phyloP scores from a whole-genome alignment of 192 early-diverging fungal genomes.

The Rhizophagus clarus region DNA sequence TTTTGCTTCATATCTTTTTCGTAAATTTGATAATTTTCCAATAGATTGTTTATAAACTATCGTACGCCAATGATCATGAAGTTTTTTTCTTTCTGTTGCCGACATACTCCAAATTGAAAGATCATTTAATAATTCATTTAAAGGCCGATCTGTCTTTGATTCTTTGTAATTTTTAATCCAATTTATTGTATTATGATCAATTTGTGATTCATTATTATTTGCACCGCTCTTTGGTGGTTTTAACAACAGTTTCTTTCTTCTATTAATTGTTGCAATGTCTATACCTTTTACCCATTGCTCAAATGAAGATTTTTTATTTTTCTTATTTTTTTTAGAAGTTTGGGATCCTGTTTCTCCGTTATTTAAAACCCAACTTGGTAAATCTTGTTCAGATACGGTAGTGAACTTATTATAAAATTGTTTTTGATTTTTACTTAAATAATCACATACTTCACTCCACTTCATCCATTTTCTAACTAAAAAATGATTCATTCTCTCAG shows the following conservation, averaged over 20 bases:
- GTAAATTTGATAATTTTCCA: slow-evolving; percentile 23
- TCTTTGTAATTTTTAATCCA: background rate
- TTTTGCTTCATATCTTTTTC: background rate
- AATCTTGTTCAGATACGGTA: background rate
- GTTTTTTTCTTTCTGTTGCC: slow-evolving; percentile 38
- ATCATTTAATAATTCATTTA: background rate
- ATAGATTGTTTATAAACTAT: slow-evolving; percentile 35
- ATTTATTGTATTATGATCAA: background rate
- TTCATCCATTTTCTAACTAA: slow-evolving; percentile 9
- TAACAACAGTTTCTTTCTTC: background rate
- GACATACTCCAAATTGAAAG: slow-evolving; percentile 55
- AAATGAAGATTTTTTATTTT: background rate
- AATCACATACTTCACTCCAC: slow-evolving; percentile 24
- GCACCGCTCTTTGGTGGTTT: no score
- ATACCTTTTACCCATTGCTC: background rate
- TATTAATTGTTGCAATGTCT: background rate
- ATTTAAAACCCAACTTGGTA: background rate
- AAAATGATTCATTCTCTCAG: slow-evolving; percentile 15
- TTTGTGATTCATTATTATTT: background rate
- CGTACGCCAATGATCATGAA: slow-evolving; percentile 42
- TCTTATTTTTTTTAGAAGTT: background rate
- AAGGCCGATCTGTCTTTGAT: background rate
- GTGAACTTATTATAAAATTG: background rate
- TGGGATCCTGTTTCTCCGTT: background rate
- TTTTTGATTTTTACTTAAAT: background rate